phyloP scores from a whole-genome alignment of 1,284 basidiomycete species.

The Cryptococcus sp. region DNA sequence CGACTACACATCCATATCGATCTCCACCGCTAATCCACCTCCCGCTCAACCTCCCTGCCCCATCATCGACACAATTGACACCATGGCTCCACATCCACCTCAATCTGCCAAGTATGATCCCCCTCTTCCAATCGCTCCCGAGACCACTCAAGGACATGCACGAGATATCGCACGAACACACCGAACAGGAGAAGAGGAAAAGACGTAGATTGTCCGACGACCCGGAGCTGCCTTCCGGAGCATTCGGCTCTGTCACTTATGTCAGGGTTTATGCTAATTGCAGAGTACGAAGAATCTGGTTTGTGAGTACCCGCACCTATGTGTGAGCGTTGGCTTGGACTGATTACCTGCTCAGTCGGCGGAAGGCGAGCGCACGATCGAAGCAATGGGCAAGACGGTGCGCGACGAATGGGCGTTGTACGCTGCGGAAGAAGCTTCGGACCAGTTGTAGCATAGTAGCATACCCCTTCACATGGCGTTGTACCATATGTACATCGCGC shows the following conservation, averaged over 20 bases:
- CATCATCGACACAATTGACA: slow-evolving; percentile 62
- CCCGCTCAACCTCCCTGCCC: slow-evolving; percentile 66
- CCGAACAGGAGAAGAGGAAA: slow-evolving; percentile 10
- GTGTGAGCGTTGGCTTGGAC: slow-evolving; percentile 1
- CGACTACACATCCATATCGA: slow-evolving; percentile 57
- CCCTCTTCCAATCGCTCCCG: slow-evolving; percentile 62
- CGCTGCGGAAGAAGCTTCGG: slow-evolving; percentile 18
- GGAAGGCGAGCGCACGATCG: slow-evolving; percentile 41
- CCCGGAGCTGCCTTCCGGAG: slow-evolving; percentile 59
- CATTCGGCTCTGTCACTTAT: slow-evolving; percentile 67
- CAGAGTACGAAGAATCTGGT: slow-evolving; percentile 75
- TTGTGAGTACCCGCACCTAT: slow-evolving; percentile 49
- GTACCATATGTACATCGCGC: too few relatives aligned
- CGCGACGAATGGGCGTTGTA: slow-evolving; percentile 39
- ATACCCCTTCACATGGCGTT: too few relatives aligned
- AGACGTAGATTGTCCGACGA: slow-evolving; percentile 10
- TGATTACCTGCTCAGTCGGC: slow-evolving; percentile 42
- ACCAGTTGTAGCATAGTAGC: background rate
- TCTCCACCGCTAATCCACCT: slow-evolving; percentile 67
- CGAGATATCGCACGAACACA: slow-evolving; percentile 4
- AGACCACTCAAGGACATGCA: slow-evolving; percentile 7
- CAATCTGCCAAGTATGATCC: slow-evolving; percentile 63
- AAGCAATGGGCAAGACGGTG: slow-evolving; percentile 22
- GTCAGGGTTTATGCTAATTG: slow-evolving; percentile 80
- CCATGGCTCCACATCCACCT: slow-evolving; percentile 70